A percentile compares a stretch with the other conserved stretches of the same genome.
Conservation (phyloP, 345 rosid genomes). For the Moricandia moricandioides region DNA sequence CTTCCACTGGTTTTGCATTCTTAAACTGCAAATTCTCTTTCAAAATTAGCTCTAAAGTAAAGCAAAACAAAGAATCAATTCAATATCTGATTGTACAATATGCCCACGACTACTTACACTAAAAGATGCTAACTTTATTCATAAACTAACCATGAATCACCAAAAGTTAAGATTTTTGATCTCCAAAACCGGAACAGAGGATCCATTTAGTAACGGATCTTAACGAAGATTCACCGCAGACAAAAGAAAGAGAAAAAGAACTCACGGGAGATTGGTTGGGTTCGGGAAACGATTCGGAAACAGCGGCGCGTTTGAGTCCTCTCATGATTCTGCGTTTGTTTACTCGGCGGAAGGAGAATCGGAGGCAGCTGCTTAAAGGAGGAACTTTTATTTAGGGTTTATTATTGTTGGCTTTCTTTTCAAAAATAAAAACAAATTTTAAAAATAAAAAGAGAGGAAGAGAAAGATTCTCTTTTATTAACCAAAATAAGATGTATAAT, state of each 20-base stretch:
- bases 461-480: constrained; percentile 10
- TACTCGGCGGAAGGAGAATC: constrained; percentile 13
- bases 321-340: constrained; percentile 43
- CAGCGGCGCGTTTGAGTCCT: constrained; percentile 66
- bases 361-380: constrained; percentile 17
- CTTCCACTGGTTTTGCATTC: constrained; percentile 63
- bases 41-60: neutral
- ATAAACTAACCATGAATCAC: neutral
- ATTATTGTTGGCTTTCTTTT: constrained; percentile 30
- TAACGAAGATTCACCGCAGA: constrained; percentile 17
- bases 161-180: neutral
- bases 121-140: constrained; percentile 11
- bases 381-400: constrained; percentile 42
- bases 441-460: neutral
- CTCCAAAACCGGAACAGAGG: neutral
- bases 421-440: neutral
- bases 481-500: too few species aligned
- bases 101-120: neutral
- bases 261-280: constrained; percentile 68
- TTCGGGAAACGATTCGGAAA: constrained; percentile 34
- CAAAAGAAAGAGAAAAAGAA: neutral
- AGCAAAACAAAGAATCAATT: neutral
- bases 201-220: constrained; percentile 10
- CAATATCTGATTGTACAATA: neutral
- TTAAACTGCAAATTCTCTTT: constrained; percentile 48